These are phyloP conservation scores for Euptelea pleiosperma DNA, from an alignment of 164 flowering plant genomes.

Conservation along the genomic window DNA sequence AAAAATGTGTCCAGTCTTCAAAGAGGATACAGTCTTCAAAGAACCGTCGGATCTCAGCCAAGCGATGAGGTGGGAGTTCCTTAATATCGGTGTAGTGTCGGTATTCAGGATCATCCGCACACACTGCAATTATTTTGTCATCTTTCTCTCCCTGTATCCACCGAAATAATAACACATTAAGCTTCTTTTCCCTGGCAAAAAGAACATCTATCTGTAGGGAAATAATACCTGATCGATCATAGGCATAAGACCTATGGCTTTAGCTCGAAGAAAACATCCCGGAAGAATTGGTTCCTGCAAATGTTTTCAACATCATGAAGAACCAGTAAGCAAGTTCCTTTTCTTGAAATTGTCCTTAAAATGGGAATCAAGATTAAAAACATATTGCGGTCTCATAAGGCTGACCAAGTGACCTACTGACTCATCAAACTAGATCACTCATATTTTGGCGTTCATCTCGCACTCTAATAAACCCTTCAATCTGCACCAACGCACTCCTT, in stretches of 20 bases:
- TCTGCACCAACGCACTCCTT: too few relatives aligned
- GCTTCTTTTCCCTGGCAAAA: neutral
- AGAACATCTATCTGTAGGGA: neutral
- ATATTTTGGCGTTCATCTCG: too few relatives aligned
- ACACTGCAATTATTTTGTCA: constrained; percentile 86
- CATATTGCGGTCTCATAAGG: too few relatives aligned
- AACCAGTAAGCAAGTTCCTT: constrained; percentile 6
- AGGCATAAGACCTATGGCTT: constrained; percentile 85
- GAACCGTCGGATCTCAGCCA: constrained; percentile 82
- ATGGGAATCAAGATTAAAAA: too few relatives aligned
- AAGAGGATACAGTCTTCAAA: constrained; percentile 83
- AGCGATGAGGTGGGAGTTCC: constrained; percentile 83
- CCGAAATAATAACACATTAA: constrained; percentile 5
- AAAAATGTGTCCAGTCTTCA: too few relatives aligned
- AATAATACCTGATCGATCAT: constrained; percentile 74
- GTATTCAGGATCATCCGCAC: constrained; percentile 89
- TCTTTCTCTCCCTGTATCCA: constrained; percentile 70
- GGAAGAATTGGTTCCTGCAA: constrained; percentile 75
- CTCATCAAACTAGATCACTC: too few relatives aligned
- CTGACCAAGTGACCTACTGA: too few relatives aligned
- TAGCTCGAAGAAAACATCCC: constrained; percentile 82
- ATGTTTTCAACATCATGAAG: constrained; percentile 12
- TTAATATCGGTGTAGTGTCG: constrained; percentile 71
- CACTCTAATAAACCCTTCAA: too few relatives aligned
- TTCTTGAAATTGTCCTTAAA: too few relatives aligned